Evolutionary conservation across 108 stramenopile species (phyloP).

Genomic region (Nitzschia palea): DNA sequence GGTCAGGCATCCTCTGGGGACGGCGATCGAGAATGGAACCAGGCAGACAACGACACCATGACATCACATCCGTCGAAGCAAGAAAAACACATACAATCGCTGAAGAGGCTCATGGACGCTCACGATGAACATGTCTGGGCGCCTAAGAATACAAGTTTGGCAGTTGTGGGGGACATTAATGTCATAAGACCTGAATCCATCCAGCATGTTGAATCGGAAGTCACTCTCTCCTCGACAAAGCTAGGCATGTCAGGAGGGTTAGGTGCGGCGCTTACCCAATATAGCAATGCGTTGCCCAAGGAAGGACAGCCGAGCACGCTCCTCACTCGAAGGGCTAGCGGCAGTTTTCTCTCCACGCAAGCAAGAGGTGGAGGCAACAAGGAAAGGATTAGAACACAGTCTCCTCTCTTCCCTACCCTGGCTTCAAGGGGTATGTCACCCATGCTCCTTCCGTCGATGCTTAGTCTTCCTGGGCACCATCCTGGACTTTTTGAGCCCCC

Average conservation of each 20-base stretch:
- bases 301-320: constrained; percentile 12
- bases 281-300: constrained; percentile 7
- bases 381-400: constrained; percentile 17
- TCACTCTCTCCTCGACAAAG: constrained; percentile 6
- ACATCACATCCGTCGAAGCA: constrained; percentile 4
- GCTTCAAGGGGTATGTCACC: not conserved
- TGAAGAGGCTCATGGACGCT: constrained; percentile 32
- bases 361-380: constrained; percentile 1
- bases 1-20: not conserved
- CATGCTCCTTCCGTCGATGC: constrained; percentile 8
- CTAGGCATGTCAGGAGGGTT: constrained; percentile 18
- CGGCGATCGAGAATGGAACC: not conserved
- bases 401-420: constrained; percentile 15
- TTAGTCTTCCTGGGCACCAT: not conserved
- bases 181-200: constrained; percentile 5
- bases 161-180: constrained; percentile 7
- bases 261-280: constrained; percentile 42
- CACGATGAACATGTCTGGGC: constrained; percentile 27
- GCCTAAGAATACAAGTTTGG: not conserved
- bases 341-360: constrained; percentile 4
- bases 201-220: constrained; percentile 19
- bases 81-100: constrained; percentile 14
- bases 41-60: constrained; percentile 14
- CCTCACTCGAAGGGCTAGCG: constrained; percentile 19
- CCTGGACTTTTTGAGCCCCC: not conserved